Evolutionary conservation across 2,329 filamentous ascomycete genomes (phyloP).

Genomic region (Fusarium dlaminii): DNA sequence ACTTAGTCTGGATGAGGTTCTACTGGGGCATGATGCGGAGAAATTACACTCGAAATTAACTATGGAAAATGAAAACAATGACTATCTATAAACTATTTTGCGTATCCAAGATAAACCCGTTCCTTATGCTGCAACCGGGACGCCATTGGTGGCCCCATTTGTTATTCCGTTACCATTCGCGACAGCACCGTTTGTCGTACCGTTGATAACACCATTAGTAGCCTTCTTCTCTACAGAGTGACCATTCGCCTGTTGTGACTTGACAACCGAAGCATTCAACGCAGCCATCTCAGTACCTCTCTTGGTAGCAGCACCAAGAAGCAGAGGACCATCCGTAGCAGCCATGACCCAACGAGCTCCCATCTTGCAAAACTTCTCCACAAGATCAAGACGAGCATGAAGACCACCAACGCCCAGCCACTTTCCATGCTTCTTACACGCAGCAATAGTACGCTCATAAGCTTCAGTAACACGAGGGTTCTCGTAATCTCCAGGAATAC

Average conservation of each 20-base stretch:
- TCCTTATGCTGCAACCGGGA: background rate
- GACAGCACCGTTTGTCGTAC: background rate
- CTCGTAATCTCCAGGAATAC: constrained; percentile 43
- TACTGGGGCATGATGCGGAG: background rate
- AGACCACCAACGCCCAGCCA: constrained; percentile 54
- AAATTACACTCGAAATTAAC: background rate
- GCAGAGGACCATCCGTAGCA: constrained; percentile 42
- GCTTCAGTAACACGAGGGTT: constrained; percentile 35
- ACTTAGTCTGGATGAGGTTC: background rate
- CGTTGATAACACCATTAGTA: background rate
- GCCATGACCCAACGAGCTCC: constrained; percentile 45
- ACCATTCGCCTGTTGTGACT: background rate
- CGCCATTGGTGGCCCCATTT: background rate
- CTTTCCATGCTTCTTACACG: constrained; percentile 51
- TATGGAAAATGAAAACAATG: background rate
- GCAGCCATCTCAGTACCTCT: constrained; percentile 38
- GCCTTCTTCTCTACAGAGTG: background rate
- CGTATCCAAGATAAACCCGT: accelerated
- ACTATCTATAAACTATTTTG: background rate
- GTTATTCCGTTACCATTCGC: background rate
- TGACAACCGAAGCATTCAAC: constrained; percentile 27
- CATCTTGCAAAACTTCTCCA: constrained; percentile 50
- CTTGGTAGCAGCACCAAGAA: constrained; percentile 41
- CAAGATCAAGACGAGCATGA: constrained; percentile 51
- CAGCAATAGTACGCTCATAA: constrained; percentile 48